Evolutionary conservation across 345 rosid species (phyloP), one percentile per base, ranked within the genome.

Genomic region (Gossypium ekmanianum): DNA sequence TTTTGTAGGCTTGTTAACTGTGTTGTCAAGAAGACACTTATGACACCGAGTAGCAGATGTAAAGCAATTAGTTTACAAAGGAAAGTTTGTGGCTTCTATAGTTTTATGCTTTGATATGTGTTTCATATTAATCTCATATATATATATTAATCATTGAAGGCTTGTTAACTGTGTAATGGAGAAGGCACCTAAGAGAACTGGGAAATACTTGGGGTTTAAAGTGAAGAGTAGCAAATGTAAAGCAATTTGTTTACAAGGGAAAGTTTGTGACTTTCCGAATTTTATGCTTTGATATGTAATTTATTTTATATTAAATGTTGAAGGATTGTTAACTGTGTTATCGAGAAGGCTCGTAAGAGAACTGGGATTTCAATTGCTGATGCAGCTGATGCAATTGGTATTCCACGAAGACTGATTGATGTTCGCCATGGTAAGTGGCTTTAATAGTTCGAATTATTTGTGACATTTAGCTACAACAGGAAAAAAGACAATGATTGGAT

Each of bases 321-420:
- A 78, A 96, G 98, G 95, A 97, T 96, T 67, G 98, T 93, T 72
- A 93, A 96, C 75, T 89, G 92, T 82, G 91, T 88, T 59, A 87
- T 92, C 45, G 99, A 96, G 84, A 96, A 90, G 88, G 88, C 87
- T 18, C 88, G 97, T 58, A 88, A 84, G 75, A 89, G 84, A 75
- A 84, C 80, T 24, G 84, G 84, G 44, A 68, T 86, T 77, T 96
- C 98, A 45, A 92, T 93, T 83, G 97, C 95, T 9, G 94, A 86
- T 77, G 99, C 99, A 63, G 97, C 99, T 58, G 83, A 71, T 77
- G 91, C 79, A 72, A 86, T 93, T 44, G 91, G 92, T 71, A 90
- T 96, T 74, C 98, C 99, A 0, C 94, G 98, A 61, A 86, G 77
- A 70, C 77, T 96, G 69, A 92, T 96, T 66, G 98, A 96, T 80